Base-by-base conservation (phyloP, 192 early-diverging fungal species). In the Entomortierella lignicola region DNA sequence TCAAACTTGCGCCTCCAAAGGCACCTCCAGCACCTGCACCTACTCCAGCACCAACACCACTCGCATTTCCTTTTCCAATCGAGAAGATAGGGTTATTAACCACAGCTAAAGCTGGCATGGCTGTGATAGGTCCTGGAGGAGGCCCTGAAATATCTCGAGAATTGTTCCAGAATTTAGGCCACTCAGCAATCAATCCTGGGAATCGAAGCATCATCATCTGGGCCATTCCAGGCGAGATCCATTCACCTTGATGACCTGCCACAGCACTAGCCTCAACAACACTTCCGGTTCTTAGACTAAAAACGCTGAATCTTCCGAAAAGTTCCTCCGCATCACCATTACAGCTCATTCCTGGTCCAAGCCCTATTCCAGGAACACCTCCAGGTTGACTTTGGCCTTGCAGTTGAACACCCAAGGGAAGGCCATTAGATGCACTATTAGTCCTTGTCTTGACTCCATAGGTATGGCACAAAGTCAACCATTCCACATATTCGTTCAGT, bases 141-240 rank as follows among this genome's bases (percentile, higher is more conserved):
- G 75, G 75, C 0, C 75, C 75, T 17, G 53, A 69, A 0, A 63
- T 39, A 47, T 79, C 75, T 25, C 75, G 43, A 37, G 75, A 62
- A 20, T 66, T 63, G 51, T 79, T 79, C 75, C 75, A 79, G 57
- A 79, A 79, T 29, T 79, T 79, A 0, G 75, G 75, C 75, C 75
- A 79, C 32, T 79, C 75, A 29, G 70, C 67, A 2, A 70, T 67
- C 17, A 79, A 21, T 23, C 75, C 75, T 12, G 75, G 75, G 34
- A 79, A 79, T 20, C 75, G 75, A 4, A 79, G 66, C 63, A 79
- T 79, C 75, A 79, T 79, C 75, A 79, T 79, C 57, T 79, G 75
- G 0, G 75, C 75, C 75, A 79, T 79, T 18, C 75, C 75, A 0
- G 67, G 62, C 2, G 62, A 65, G 62, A 79, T 79, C 75, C 75